phyloP scores from a whole-genome alignment of 805 yeast genomes.

The Teunomyces stri region DNA sequence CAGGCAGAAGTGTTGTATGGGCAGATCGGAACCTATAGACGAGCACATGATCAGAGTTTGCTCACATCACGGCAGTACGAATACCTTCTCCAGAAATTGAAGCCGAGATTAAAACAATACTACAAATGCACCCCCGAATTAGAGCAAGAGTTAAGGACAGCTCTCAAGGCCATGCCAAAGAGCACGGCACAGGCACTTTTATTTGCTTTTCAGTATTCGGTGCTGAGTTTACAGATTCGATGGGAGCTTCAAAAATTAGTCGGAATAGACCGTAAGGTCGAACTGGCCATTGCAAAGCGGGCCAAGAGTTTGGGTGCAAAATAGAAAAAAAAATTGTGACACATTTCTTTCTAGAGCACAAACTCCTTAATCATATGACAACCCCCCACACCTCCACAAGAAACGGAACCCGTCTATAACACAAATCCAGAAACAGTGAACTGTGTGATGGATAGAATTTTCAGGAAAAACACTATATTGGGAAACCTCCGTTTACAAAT shows the following conservation, averaged over 20 bases:
- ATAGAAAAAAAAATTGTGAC: neutral
- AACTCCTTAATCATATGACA: too few species aligned
- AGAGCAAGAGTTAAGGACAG: slow-evolving; percentile 8
- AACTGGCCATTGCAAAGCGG: slow-evolving; percentile 3
- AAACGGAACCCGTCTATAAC: too few species aligned
- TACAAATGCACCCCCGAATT: slow-evolving; percentile 8
- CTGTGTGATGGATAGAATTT: too few species aligned
- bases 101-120: slow-evolving; percentile 5
- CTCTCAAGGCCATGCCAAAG: slow-evolving; percentile 10
- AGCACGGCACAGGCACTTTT: slow-evolving; percentile 22
- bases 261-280: slow-evolving; percentile 21
- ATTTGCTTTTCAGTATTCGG: slow-evolving; percentile 30
- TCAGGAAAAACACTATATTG: too few species aligned
- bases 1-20: slow-evolving; percentile 16
- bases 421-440: too few species aligned
- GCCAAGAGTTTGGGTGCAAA: neutral
- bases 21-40: neutral
- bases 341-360: too few species aligned
- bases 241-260: slow-evolving; percentile 31
- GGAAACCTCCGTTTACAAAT: too few species aligned
- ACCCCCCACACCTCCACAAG: too few species aligned
- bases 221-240: slow-evolving; percentile 21
- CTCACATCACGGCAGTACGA: slow-evolving; percentile 15
- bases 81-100: slow-evolving; percentile 10
- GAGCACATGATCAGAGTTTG: neutral